Base-by-base conservation (phyloP, 345 rosid species). In the Anacardium occidentale region DNA sequence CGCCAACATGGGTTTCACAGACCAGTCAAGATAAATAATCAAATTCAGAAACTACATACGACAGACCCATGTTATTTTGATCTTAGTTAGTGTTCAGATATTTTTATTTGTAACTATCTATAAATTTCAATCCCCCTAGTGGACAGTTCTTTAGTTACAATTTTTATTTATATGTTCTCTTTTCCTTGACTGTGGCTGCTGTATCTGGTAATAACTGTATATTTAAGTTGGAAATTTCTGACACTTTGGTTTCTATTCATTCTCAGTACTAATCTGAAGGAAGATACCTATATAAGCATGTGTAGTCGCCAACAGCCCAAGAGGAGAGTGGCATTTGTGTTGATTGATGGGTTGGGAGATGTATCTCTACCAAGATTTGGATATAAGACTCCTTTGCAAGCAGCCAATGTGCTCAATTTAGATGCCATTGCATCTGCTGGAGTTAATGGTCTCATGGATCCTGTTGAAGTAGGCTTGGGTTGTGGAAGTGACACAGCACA, bases 401-500 rank as follows among this genome's bases (percentile, higher is more conserved):
- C 86, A 68, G 97, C 98, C 21, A 81, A 83, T 54, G 66, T 88
- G 75, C 91, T 97, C 4, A 87, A 87, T 74, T 72, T 95, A 72
- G 98, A 92, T 76, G 94, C 97, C 25, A 85, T 95, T 64, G 93
- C 98, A 53, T 88, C 97, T 4, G 91, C 98, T 1, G 98, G 99
- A 56, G 83, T 91, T 67, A 95, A 89, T 75, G 99, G 98, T 73
- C 86, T 92, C 40, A 95, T 95, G 99, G 99, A 95, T 73, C 99
- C 99, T n/a, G 99, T 95, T 25, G 99, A 95, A 87, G 98, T 92
- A 45, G 98, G 99, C n/a, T 86, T 95, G 73, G 98, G 89, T 44
- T 95, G 99, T 61, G 99, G 99, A 77, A 95, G 99, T 62, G 99
- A 92, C 81, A 95, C 99, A 4, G 98, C 98, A 81, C 99, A 95